Evolutionary conservation across 306 rosid species (phyloP).

Genomic region (Casuarina glauca): DNA sequence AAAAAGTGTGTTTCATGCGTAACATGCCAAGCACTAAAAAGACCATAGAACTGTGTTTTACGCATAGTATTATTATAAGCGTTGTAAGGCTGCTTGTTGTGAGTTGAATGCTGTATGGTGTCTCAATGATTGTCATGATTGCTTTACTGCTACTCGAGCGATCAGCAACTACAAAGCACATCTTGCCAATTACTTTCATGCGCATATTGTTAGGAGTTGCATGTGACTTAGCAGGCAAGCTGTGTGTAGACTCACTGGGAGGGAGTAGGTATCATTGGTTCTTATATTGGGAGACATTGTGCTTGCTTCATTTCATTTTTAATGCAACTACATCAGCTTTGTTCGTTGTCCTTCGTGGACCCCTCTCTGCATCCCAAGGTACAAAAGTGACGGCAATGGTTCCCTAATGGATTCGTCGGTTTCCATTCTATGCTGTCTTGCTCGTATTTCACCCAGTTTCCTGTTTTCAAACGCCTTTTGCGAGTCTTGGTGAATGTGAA

Average conservation of each 20-base stretch:
- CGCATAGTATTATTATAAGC: too few species aligned
- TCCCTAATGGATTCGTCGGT: constrained; percentile 61
- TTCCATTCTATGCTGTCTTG: constrained; percentile 41
- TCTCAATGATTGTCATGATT: constrained; percentile 52
- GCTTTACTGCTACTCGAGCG: constrained; percentile 62
- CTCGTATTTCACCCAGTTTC: constrained; percentile 60
- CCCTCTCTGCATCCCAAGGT: constrained; percentile 35
- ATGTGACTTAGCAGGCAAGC: constrained; percentile 77
- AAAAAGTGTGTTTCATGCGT: too few species aligned
- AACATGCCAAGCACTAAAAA: too few species aligned
- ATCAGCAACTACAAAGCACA: constrained; percentile 48
- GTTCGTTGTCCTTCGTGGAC: constrained; percentile 62
- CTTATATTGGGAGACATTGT: constrained; percentile 67
- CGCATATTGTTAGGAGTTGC: constrained; percentile 62
- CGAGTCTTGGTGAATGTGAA: constrained; percentile 36
- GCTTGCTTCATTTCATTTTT: constrained; percentile 12
- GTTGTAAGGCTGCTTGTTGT: constrained; percentile 10
- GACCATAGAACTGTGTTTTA: too few species aligned
- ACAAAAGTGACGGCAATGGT: constrained; percentile 26
- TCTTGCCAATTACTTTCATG: constrained; percentile 75
- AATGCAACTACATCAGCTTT: constrained; percentile 50
- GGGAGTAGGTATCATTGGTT: constrained; percentile 82
- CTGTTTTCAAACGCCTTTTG: constrained; percentile 78
- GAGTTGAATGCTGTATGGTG: constrained; percentile 61
- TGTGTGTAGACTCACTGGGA: constrained; percentile 79